These are phyloP conservation scores for Crithidia fasciculata DNA, from an alignment of 208 protist species.

Conservation along the genomic window DNA sequence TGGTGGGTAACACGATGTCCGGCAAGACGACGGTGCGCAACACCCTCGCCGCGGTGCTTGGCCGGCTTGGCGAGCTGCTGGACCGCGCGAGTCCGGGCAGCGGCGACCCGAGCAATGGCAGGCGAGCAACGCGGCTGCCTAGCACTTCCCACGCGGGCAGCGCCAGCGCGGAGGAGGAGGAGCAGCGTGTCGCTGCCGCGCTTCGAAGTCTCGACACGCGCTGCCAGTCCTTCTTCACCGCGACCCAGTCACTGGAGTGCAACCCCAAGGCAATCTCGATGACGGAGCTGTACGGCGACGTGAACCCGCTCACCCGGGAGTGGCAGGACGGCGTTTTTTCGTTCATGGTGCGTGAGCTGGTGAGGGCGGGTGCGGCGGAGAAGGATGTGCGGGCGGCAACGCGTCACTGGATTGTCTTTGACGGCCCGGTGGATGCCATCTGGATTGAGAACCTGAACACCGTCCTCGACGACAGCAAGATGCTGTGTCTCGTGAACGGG, in stretches of 20 bases:
- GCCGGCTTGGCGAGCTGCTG: constrained; percentile 42
- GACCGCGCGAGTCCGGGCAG: constrained; percentile 2
- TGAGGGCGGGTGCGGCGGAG: constrained; percentile 51
- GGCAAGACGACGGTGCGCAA: constrained; percentile 93
- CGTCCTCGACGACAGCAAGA: constrained; percentile 98
- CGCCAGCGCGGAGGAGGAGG: background rate
- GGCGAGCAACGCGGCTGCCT: background rate
- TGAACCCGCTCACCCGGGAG: constrained; percentile 95
- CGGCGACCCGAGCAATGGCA: constrained; percentile 12
- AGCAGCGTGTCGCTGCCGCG: constrained; percentile 2
- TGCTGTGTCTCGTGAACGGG: constrained; percentile 96
- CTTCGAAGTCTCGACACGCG: constrained; percentile 49
- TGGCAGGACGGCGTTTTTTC: constrained; percentile 96
- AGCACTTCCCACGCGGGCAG: background rate
- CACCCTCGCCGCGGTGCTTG: constrained; percentile 75
- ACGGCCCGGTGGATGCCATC: constrained; percentile 98
- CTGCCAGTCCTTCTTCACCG: constrained; percentile 74
- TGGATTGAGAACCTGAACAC: constrained; percentile 99
- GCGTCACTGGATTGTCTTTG: constrained; percentile 97
- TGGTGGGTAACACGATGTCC: constrained; percentile 95
- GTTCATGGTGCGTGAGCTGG: constrained; percentile 85
- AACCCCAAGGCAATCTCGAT: constrained; percentile 97
- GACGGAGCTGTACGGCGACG: constrained; percentile 96
- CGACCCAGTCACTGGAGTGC: constrained; percentile 58
- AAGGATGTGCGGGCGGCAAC: constrained; percentile 13